phyloP scores from a whole-genome alignment of 2,329 filamentous ascomycete genomes.

The Calonectria crousiana region DNA sequence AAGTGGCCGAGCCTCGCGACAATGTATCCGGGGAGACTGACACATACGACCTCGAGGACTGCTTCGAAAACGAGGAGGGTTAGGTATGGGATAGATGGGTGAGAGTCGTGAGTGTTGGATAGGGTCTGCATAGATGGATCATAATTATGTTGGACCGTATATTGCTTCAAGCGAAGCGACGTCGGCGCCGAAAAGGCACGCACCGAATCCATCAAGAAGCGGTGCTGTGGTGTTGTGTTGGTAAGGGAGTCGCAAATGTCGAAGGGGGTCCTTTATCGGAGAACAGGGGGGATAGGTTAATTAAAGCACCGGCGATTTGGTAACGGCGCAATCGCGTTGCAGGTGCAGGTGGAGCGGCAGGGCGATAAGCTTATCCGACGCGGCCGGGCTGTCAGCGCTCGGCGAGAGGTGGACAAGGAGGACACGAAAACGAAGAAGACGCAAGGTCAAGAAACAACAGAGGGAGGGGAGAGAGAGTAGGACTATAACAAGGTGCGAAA shows the following conservation, averaged over 20 bases:
- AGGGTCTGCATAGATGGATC: slow-evolving; percentile 58
- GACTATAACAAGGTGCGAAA: neutral
- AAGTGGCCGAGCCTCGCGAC: slow-evolving; percentile 92
- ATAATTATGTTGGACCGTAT: slow-evolving; percentile 52
- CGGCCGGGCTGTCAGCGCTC: neutral
- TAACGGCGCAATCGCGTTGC: slow-evolving; percentile 25
- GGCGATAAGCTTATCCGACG: slow-evolving; percentile 16
- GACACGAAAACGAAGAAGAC: neutral
- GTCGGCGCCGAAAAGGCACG: slow-evolving; percentile 55
- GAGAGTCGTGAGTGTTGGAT: slow-evolving; percentile 61
- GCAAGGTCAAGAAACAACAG: neutral
- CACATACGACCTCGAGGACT: slow-evolving; percentile 93
- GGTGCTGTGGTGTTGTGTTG: slow-evolving; percentile 21
- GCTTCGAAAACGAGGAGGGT: slow-evolving; percentile 92
- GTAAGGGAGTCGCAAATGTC: slow-evolving; percentile 4
- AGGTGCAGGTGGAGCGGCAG: slow-evolving; percentile 21
- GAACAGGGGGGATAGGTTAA: slow-evolving; percentile 28
- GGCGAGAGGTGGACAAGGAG: neutral
- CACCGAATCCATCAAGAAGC: slow-evolving; percentile 52
- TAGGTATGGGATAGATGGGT: slow-evolving; percentile 77
- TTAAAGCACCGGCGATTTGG: slow-evolving; percentile 27
- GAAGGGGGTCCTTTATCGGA: slow-evolving; percentile 26
- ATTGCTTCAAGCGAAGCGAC: slow-evolving; percentile 57
- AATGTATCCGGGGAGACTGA: slow-evolving; percentile 93
- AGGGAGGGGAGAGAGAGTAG: neutral